Base-by-base conservation (phyloP, 2,329 filamentous ascomycete genomes). In the Trichoderma sp. region DNA sequence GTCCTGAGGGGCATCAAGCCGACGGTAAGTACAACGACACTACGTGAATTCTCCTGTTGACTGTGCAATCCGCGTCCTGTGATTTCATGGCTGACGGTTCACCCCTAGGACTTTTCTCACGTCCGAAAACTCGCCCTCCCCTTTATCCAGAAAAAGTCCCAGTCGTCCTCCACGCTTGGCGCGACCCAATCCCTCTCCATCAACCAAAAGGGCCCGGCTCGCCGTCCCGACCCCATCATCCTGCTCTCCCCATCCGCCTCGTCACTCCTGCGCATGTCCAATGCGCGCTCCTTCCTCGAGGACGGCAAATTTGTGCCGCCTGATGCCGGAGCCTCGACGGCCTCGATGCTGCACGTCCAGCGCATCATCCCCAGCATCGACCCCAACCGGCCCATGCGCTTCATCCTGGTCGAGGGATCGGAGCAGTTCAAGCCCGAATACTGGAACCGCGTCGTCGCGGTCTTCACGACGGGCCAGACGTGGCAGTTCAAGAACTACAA, bases 401-500 rank as follows among this genome's bases (percentile, higher is more conserved):
- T 99, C 81, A 96, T 98, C 74, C 88, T 99, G 45, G 94, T 98
- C 62, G 95, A 99, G 76, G 90, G 89, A 19, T 91, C 93, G 0
- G 90, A 96, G 74, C 90, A 95, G 76, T 99, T 99, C 85, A 96
- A 97, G 77, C 95, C 95, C 0, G 93, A 98, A 75, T 97, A 98
- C 81, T 99, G 95, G 95, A 89, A 89, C 72, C 89, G 93, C 59
- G 90, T 99, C 7, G 95, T 97, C 1, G 95, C 91, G 14, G 93
- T 99, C 65, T 98, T 99, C 79, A 99, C 95, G 0, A 99, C 95
- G 0, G 95, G 95, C 41, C 95, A 99, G 80, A 88, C 90, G 10
- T 99, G 95, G 95, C 95, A 99, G 79, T 99, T 99, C 81, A 97
- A 97, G 80, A 91, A 88, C 70, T 99, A 99, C 85, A 97, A 96